Evolutionary conservation across 441 rosid genomes (phyloP), one percentile per base, ranked within the genome.

Genomic region (Theobroma grandiflorum): DNA sequence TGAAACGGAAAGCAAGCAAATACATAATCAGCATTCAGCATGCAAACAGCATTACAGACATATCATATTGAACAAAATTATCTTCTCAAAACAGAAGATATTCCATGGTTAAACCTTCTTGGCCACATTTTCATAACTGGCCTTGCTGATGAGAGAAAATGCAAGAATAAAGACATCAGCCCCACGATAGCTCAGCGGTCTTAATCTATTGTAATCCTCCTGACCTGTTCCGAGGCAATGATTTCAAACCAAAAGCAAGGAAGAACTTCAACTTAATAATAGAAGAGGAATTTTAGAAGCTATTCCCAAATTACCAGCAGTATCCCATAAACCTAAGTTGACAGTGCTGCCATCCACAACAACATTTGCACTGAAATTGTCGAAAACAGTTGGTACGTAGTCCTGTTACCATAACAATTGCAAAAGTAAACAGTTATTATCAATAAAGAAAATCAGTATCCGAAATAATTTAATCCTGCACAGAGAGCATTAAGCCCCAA

Each of bases 101-200:
- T 66, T 26, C 77, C 38, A 33, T 22, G 64, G 50, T 37, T 37
- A 58, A 79, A 94, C 98, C 96, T 94, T 94, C 85, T 94, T 94
- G 75, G 95, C 91, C 57, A 94, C 86, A 69, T 92, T 94, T 83
- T 94, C 98, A 74, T 92, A 94, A 84, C 98, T 94, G 58, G 98
- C 98, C 78, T 92, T 94, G 93, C 98, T 94, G 78, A 92, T 92
- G 59, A 94, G 91, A 65, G 98, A 94, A 84, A 94, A 93, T 0
- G 94, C 98, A 72, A 93, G 95, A 78, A 93, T 90, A 80, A 93
- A 93, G 37, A 93, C 96, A 89, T 93, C 98, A 8, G 95, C 96
- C 3, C 96, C 96, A 55, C 94, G 90, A 66, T 93, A 92, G 79
- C 96, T 92, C 85, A 92, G 84, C 2, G 96, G 95, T 78, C 96